These are phyloP conservation scores for Stemphylium lycopersici DNA, from an alignment of 2,329 filamentous ascomycete species.

Conservation along the genomic window DNA sequence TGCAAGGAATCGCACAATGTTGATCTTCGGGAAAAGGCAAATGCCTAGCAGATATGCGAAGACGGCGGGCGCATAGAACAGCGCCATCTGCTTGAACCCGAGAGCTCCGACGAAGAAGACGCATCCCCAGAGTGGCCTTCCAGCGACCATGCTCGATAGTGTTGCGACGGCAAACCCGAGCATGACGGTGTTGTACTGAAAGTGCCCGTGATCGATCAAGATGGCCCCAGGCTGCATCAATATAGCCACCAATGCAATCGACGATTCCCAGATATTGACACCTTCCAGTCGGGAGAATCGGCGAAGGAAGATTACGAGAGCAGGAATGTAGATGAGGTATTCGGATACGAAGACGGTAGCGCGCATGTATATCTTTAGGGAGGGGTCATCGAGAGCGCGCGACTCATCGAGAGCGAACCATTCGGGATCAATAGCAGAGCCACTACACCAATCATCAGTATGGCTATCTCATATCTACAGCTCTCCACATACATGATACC, in stretches of 20 bases:
- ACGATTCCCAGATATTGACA: conserved; percentile 80
- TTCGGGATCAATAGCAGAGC: conserved; percentile 73
- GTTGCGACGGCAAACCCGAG: conserved; percentile 85
- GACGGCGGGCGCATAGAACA: conserved; percentile 93
- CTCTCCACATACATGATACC: conserved; percentile 70
- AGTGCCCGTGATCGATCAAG: conserved; percentile 92
- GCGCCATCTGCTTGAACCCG: conserved; percentile 99
- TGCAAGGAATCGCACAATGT: conserved; percentile 70
- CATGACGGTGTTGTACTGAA: conserved; percentile 99
- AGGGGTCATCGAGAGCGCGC: conserved; percentile 77
- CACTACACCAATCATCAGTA: conserved; percentile 53
- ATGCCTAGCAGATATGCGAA: conserved; percentile 90
- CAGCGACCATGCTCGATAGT: conserved; percentile 86
- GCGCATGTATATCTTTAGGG: conserved; percentile 93
- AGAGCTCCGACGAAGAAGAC: conserved; percentile 92
- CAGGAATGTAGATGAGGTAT: conserved; percentile 87
- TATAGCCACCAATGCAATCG: conserved; percentile 85
- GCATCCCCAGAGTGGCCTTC: conserved; percentile 83
- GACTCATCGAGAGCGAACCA: conserved; percentile 91
- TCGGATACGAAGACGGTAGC: conserved; percentile 90
- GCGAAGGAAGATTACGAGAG: conserved; percentile 82
- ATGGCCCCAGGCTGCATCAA: conserved; percentile 91
- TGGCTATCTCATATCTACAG: not conserved
- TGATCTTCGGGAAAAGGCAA: conserved; percentile 77
- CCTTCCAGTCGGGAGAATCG: conserved; percentile 77